phyloP scores from a whole-genome alignment of 2,329 filamentous ascomycete species.

The Monosporascus ibericus region DNA sequence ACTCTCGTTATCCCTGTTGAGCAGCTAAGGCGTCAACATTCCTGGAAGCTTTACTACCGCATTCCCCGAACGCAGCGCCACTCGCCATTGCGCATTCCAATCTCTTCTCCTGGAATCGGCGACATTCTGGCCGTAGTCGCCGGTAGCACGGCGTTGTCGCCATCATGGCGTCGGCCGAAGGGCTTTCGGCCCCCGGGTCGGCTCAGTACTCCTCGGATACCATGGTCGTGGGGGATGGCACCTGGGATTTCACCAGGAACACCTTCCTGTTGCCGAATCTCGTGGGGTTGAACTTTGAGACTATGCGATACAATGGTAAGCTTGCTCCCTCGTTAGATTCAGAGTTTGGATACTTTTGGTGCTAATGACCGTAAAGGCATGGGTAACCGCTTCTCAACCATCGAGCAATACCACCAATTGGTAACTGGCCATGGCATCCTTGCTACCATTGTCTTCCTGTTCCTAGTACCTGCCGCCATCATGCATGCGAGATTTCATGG shows the following conservation, averaged over 20 bases:
- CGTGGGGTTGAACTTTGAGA: constrained; percentile 69
- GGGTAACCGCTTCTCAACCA: constrained; percentile 69
- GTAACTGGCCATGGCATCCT: constrained; percentile 68
- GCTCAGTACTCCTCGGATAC: constrained; percentile 68
- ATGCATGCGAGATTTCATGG: constrained; percentile 68
- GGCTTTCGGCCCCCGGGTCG: constrained; percentile 63
- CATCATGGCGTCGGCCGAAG: constrained; percentile 55
- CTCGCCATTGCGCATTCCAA: constrained; percentile 11
- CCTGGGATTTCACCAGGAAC: constrained; percentile 74
- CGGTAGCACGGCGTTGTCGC: constrained; percentile 29
- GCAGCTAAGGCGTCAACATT: constrained; percentile 7
- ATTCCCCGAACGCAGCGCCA: not conserved
- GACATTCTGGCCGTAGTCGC: not conserved
- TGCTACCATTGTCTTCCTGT: constrained; percentile 66
- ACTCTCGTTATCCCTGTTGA: constrained; percentile 1
- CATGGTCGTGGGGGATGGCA: constrained; percentile 75
- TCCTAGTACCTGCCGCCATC: constrained; percentile 68
- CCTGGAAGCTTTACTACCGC: constrained; percentile 4
- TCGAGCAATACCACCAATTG: constrained; percentile 64
- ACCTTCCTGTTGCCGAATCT: constrained; percentile 74
- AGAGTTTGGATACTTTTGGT: not conserved
- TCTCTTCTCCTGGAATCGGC: constrained; percentile 2
- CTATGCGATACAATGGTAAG: constrained; percentile 79
- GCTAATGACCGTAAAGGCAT: constrained; percentile 51
- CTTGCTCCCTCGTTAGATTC: not conserved